Base-by-base conservation (phyloP, 129 eudicot species). In the Escallonia herrerae region DNA sequence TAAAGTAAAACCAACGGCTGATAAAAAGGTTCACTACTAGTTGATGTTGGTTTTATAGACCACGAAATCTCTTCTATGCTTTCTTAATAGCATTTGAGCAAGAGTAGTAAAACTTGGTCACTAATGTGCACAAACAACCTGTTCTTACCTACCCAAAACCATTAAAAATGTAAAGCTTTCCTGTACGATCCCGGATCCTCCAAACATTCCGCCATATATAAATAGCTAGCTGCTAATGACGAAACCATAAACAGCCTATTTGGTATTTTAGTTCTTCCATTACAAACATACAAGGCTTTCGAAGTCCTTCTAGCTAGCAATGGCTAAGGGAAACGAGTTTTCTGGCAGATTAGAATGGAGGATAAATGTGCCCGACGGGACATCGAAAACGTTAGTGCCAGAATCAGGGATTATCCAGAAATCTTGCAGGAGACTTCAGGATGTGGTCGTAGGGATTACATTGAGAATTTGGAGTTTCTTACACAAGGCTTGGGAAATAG, bases 321-420 rank as follows among this genome's bases (percentile, higher is more conserved):
- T 83, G 83, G 75, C 59, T 39, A 72, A 58, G n/a, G 54, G 56
- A 43, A 74, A 70, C 39, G 77, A 64, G 47, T 66, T 66, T 69
- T 72, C 77, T 38, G 79, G 70, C 48, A 79, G 72, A 13, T 40
- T 76, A 64, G 90, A 90, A 75, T 87, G 97, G 87, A 87, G 76
- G 55, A 76, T 86, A 13, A 82, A 76, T 33, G 61, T 84, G 66
- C 37, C 69, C 3, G 61, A 68, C 39, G 82, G 82, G 39, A 57
- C 83, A 14, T 54, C 82, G 37, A 76, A 66, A 55, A 78, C 66
- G 38, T 55, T 76, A 66, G 76, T 47, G 56, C 57, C 60, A 6
- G 79, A 82, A 49, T 41, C 63, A 9, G 65, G 66, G 46, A 12
- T 69, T 9, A 15, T 51, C 22, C 52, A 54, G 11, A 68, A 74